Percentiles rank a stretch among this genome's conserved stretches.
Conservation (phyloP, 2,329 filamentous ascomycete genomes). For the Leptographium radiaticola region DNA sequence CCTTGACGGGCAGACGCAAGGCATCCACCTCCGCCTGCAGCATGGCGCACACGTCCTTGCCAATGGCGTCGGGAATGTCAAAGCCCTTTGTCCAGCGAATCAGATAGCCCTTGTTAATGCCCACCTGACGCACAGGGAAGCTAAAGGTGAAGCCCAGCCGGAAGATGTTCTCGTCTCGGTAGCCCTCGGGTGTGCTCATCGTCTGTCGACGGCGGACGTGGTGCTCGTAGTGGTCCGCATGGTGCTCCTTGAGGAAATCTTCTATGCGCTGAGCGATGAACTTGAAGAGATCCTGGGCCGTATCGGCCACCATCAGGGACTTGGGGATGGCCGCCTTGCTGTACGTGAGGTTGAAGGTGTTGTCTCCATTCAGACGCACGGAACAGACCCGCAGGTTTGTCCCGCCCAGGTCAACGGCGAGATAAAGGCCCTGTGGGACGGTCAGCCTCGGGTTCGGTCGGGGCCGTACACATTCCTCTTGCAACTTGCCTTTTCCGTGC, state of each 20-base stretch:
- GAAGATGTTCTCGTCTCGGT: conserved; percentile 65
- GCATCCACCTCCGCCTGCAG: conserved; percentile 83
- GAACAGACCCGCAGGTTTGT: conserved; percentile 99
- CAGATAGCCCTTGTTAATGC: conserved; percentile 87
- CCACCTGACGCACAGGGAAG: conserved; percentile 87
- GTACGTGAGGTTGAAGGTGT: conserved; percentile 85
- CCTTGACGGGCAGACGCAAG: conserved; percentile 74
- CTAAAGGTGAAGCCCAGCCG: conserved; percentile 97
- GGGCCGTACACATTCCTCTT: no score
- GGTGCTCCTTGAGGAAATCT: conserved; percentile 72
- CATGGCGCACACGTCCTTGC: conserved; percentile 85
- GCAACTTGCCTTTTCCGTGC: conserved; percentile 75
- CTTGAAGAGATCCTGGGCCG: conserved; percentile 72
- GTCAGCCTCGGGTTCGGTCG: background rate
- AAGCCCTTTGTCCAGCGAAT: conserved; percentile 99
- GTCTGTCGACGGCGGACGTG: conserved; percentile 53
- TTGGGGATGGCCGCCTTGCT: conserved; percentile 85
- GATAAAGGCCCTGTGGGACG: conserved; percentile 65
- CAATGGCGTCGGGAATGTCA: conserved; percentile 86
- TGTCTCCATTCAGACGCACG: conserved; percentile 83
- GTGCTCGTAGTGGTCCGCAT: conserved; percentile 71
- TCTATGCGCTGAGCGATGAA: conserved; percentile 93
- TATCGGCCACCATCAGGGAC: conserved; percentile 80
- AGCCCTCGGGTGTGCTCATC: conserved; percentile 43
- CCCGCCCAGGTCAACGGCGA: conserved; percentile 93